phyloP scores from a whole-genome alignment of 225 moss, liverwort and hornwort species.

The Bryoerythrophyllum caledonicum region DNA sequence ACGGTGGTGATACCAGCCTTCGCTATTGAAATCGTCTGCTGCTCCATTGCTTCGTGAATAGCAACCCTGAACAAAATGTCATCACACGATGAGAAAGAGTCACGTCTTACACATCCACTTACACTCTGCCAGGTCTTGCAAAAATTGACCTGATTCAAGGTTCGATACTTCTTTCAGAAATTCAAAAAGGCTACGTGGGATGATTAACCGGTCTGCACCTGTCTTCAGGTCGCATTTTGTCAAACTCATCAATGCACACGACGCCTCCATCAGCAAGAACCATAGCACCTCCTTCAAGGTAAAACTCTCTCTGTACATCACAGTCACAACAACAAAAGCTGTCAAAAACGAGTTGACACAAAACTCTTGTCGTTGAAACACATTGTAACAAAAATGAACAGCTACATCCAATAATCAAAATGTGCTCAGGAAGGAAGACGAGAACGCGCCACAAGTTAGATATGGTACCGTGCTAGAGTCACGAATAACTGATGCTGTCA shows the following conservation, averaged over 20 bases:
- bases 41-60: constrained; percentile 98
- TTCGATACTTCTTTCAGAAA: background rate
- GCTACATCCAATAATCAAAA: background rate
- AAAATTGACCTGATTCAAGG: background rate
- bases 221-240: constrained; percentile 99
- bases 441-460: background rate
- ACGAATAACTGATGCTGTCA: constrained; percentile 98
- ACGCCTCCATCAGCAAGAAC: constrained; percentile 98
- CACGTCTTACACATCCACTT: background rate
- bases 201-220: constrained; percentile 41
- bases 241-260: constrained; percentile 97
- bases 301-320: constrained; percentile 76
- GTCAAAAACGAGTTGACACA: background rate
- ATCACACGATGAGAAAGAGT: background rate
- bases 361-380: background rate
- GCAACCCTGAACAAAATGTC: constrained; percentile 64
- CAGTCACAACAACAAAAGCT: background rate
- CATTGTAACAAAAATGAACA: background rate
- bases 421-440: background rate
- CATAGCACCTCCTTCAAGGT: constrained; percentile 97
- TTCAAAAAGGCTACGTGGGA: background rate
- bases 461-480: constrained; percentile 70
- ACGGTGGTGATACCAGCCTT: constrained; percentile 98
- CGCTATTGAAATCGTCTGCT: constrained; percentile 97
- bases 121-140: background rate